These are phyloP conservation scores for Claviceps paspali DNA, from an alignment of 2,329 filamentous ascomycete species.

Conservation along the genomic window DNA sequence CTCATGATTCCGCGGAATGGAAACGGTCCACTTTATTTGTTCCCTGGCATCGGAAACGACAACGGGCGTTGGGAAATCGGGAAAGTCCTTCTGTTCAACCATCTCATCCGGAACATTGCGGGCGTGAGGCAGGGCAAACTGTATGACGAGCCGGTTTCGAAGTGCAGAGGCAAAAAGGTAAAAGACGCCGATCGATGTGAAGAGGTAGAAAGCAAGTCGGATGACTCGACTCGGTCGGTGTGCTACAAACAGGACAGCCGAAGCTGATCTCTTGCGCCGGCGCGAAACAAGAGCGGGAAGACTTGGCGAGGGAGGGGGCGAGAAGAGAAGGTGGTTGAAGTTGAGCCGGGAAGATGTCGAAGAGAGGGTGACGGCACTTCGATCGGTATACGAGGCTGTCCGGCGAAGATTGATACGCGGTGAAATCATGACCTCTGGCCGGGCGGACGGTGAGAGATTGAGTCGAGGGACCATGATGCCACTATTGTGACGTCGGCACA, in stretches of 20 bases:
- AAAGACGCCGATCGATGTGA: conserved; percentile 32
- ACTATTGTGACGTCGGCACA: not conserved
- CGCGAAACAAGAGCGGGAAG: conserved; percentile 53
- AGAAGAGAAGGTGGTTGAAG: conserved; percentile 53
- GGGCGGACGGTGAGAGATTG: conserved; percentile 27
- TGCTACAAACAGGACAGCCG: conserved; percentile 22
- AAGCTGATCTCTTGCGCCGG: conserved; percentile 41
- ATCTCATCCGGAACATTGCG: conserved; percentile 44
- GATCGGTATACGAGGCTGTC: conserved; percentile 40
- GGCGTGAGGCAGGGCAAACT: conserved; percentile 28
- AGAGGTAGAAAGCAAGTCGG: conserved; percentile 38
- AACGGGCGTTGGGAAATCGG: conserved; percentile 57
- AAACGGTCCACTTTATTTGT: conserved; percentile 63
- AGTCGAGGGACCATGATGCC: conserved; percentile 30
- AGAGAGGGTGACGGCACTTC: conserved; percentile 29
- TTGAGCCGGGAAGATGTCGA: conserved; percentile 48
- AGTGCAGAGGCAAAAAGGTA: conserved; percentile 27
- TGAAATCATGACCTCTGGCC: conserved; percentile 35
- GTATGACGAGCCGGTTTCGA: conserved; percentile 14
- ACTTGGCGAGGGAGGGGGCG: conserved; percentile 53
- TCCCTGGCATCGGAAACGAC: conserved; percentile 51
- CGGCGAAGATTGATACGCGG: conserved; percentile 43
- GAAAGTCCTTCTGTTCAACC: conserved; percentile 49
- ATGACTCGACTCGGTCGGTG: conserved; percentile 42
- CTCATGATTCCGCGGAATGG: conserved; percentile 48